These are phyloP conservation scores for Garcia nutans DNA, from an alignment of 345 rosid genomes.

Conservation along the genomic window DNA sequence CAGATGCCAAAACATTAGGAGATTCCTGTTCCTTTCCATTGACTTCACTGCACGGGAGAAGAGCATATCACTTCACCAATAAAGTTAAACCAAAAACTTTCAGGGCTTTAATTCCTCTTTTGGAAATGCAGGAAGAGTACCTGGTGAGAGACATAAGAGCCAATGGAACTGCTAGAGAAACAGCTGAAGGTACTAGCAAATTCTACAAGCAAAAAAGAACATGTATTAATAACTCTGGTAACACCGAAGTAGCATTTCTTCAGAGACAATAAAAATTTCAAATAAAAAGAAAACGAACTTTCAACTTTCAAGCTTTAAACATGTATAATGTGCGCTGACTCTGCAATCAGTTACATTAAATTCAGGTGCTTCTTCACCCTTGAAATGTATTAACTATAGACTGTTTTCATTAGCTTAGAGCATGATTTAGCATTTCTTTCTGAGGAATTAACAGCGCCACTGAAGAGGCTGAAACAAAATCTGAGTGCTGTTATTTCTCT, in stretches of 20 bases:
- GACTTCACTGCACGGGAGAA: conserved; percentile 62
- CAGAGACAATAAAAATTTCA: neutral
- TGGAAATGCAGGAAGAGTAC: conserved; percentile 43
- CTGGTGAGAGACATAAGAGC: conserved; percentile 87
- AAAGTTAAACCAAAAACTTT: conserved; percentile 10
- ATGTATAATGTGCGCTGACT: neutral
- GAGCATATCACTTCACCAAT: conserved; percentile 25
- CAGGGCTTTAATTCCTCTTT: conserved; percentile 9
- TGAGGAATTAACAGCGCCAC: neutral
- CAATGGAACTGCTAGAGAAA: conserved; percentile 84
- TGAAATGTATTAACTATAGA: conserved; percentile 1
- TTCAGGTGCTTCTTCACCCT: neutral
- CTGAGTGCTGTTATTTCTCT: neutral
- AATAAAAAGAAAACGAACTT: neutral
- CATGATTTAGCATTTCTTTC: neutral
- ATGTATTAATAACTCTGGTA: neutral
- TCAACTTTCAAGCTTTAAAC: conserved; percentile 1
- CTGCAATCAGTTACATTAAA: neutral
- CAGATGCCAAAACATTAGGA: conserved; percentile 65
- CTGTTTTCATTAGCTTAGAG: neutral
- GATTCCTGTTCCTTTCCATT: conserved; percentile 73
- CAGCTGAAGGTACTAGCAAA: conserved; percentile 65
- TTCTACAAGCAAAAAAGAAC: conserved; percentile 42
- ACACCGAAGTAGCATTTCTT: neutral
- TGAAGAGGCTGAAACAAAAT: neutral